Base-by-base conservation (phyloP, 192 early-diverging fungal genomes). In the Chytriomyces hyalinus region DNA sequence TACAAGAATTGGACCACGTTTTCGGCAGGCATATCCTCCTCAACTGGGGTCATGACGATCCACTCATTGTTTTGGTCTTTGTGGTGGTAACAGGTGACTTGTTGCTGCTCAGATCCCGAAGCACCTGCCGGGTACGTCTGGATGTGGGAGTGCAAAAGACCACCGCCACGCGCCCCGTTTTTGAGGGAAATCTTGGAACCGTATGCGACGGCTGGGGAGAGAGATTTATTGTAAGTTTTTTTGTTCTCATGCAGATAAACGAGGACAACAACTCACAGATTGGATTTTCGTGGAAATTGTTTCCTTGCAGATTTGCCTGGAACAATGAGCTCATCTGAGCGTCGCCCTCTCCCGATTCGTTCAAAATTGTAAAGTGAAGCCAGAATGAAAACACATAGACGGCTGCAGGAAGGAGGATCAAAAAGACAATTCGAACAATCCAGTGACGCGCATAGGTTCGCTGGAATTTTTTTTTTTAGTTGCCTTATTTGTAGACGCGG, bases 1-100 rank as follows among this genome's bases (percentile, higher is more conserved):
- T 86, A 83, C 17, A 98, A 80, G 74, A 86, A 91, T 78, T 93
- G 88, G 15, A 91, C 83, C 13, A 75, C 81, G 3, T 44, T 48
- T 43, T 15, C 51, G 61, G 26, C 77, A 70, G 49, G 57, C 61
- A 45, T 75, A 61, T 22, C 61, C 13, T 82, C 86, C 72, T 82
- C 74, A 80, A 92, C 90, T 1, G 83, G 77, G 72, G 91, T 89
- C 22, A 83, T 84, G 46, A 97, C 80, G 8, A 91, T 79, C 94
- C 95, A 99, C 50, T 94, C 81, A 84, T 99, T 99, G 84, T 99
- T 99, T 62, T 44, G 49, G 80, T 99, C 98, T 78, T 94, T 96
- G 86, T 97, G 93, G 46, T 91, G 90, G 78, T 99, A 99, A 49
- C 93, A 93, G 0, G 98, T 98, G 43, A 99, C 88, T 82, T 99